Base-by-base conservation (phyloP, 2,329 filamentous ascomycete genomes). In the Fusarium illudens region DNA sequence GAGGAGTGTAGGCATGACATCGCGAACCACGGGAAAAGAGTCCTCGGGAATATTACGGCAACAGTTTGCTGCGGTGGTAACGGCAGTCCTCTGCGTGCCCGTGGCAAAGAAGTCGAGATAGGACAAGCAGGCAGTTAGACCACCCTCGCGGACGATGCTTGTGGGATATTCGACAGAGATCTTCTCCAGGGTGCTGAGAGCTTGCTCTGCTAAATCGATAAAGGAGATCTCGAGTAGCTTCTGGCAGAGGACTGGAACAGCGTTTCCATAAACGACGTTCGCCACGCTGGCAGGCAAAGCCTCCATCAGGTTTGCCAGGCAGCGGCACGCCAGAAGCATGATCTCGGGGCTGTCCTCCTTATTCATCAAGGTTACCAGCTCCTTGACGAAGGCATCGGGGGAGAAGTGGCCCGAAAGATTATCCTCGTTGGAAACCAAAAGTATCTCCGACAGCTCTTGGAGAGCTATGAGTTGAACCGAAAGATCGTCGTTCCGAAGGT, bases 101-200 rank as follows among this genome's bases (percentile, higher is more conserved):
- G 96, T 99, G 15, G 95, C 92, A 75, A 99, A 99, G 80, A 99
- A 99, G 77, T 99, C 96, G 60, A 99, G 87, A 76, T 96, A 98
- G 0, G 93, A 96, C 68, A 99, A 82, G 75, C 96, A 99, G n/a
- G 96, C 96, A 2, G 93, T 97, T 66, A 99, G 84, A 11, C 96
- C 96, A 50, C 96, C 96, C 80, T 98, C 96, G 53, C 94, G 92
- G 44, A 99, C 96, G 72, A 99, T 99, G 58, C 93, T 94, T 4
- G 92, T 90, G 2, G 96, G 96, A 75, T 97, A 99, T 76, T 99
- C 96, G 59, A 95, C 89, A 0, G 96, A 99, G 51, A 99, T 97
- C 81, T 98, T 99, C 77, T 98, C 94, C 55, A 99, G 84, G 0
- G 96, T 99, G 82, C 94, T 99, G 51, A 99, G 83, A 60, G 96